Evolutionary conservation across 139 green algal species (phyloP).

Genomic region (Chlorella sp.): DNA sequence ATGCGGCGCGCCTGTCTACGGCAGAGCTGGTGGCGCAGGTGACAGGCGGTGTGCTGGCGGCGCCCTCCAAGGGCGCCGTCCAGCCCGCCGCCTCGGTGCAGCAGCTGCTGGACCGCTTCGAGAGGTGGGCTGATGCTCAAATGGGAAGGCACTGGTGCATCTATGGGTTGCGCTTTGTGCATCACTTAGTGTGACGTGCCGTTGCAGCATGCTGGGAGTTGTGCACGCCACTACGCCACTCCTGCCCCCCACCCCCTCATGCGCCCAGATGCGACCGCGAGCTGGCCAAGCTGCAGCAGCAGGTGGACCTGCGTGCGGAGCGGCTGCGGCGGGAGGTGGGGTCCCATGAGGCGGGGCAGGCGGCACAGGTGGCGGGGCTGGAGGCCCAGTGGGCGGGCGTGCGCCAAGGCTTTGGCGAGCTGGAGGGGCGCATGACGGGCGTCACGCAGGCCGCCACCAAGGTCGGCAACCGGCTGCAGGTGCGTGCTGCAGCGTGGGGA

Average conservation of each 20-base stretch:
- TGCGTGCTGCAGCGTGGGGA: background rate
- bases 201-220: no score
- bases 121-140: background rate
- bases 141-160: no score
- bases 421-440: slow-evolving; percentile 52
- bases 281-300: slow-evolving; percentile 33
- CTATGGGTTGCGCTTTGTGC: no score
- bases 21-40: background rate
- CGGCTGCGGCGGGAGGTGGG: slow-evolving; percentile 32
- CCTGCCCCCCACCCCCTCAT: no score
- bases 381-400: slow-evolving; percentile 41
- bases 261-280: slow-evolving; percentile 44
- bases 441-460: slow-evolving; percentile 58
- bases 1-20: background rate
- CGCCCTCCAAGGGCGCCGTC: no score
- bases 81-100: background rate
- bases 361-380: slow-evolving; percentile 46
- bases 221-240: no score
- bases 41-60: background rate
- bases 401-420: slow-evolving; percentile 47
- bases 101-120: slow-evolving; percentile 29
- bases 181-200: no score
- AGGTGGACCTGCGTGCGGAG: slow-evolving; percentile 41
- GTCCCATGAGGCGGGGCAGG: slow-evolving; percentile 40
- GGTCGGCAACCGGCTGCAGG: slow-evolving; percentile 60